Evolutionary conservation across 345 rosid species (phyloP).

Genomic region (Schrenkiella parvula): DNA sequence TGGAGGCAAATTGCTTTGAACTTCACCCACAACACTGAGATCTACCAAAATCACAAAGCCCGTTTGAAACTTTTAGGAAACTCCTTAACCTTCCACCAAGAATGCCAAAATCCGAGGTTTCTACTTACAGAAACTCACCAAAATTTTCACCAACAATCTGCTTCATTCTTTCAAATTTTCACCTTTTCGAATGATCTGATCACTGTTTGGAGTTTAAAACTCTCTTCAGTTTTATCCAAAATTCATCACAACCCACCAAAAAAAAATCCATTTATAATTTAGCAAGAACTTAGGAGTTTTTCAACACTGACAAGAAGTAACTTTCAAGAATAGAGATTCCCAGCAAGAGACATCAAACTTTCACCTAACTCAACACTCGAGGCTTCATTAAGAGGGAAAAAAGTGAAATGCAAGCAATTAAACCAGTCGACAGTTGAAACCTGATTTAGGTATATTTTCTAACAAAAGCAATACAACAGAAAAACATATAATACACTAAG

Average conservation of each 20-base stretch:
- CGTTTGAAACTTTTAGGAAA: background rate
- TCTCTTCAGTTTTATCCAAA: background rate
- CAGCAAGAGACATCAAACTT: conserved; percentile 12
- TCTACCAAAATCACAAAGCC: background rate
- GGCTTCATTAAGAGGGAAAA: background rate
- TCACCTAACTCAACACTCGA: conserved; percentile 5
- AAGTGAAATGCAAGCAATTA: conserved; percentile 22
- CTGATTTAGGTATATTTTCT: conserved; percentile 15
- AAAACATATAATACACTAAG: background rate
- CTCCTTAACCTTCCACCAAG: background rate
- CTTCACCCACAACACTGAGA: background rate
- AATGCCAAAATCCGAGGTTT: conserved; percentile 8
- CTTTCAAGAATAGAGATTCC: background rate
- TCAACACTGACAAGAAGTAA: background rate
- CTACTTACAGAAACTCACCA: conserved; percentile 19
- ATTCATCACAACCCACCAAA: background rate
- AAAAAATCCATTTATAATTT: background rate
- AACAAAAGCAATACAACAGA: conserved; percentile 15
- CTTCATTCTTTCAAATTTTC: conserved; percentile 1
- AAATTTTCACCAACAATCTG: conserved; percentile 4
- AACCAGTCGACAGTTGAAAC: background rate
- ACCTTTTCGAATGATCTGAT: conserved; percentile 38
- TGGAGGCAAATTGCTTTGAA: conserved; percentile 18
- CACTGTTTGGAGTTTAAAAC: background rate
- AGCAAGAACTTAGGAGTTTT: background rate